phyloP scores from a whole-genome alignment of 352 stramenopile genomes.

The Pythium myriotylum region DNA sequence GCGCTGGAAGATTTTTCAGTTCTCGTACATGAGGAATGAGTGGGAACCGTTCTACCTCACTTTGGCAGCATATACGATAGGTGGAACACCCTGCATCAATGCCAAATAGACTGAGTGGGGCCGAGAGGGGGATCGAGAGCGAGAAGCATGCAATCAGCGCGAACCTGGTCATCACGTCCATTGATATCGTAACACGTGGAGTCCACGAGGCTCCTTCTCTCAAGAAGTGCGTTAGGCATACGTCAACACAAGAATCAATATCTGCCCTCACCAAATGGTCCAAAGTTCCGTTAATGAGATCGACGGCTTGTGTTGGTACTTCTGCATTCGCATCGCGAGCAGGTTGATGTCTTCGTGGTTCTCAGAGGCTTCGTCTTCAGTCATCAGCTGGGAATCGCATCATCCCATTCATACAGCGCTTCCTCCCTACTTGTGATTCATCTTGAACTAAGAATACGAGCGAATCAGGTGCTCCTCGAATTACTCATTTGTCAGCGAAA shows the following conservation, averaged over 20 bases:
- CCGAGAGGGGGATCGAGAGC: not conserved
- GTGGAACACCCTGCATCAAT: slow-evolving; percentile 41
- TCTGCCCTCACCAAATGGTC: slow-evolving; percentile 43
- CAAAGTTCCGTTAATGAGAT: slow-evolving; percentile 42
- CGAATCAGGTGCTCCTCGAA: too few relatives aligned
- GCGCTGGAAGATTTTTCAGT: slow-evolving; percentile 23
- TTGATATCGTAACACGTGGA: slow-evolving; percentile 57
- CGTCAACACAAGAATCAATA: not conserved
- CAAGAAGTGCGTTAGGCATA: not conserved
- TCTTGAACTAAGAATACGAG: too few relatives aligned
- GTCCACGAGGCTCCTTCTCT: slow-evolving; percentile 47
- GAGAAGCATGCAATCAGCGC: too few relatives aligned
- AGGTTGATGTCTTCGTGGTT: slow-evolving; percentile 35
- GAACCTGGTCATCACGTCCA: slow-evolving; percentile 47
- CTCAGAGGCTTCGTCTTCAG: slow-evolving; percentile 6
- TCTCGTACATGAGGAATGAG: not conserved
- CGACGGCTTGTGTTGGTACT: slow-evolving; percentile 37
- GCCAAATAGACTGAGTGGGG: not conserved
- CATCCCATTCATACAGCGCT: too few relatives aligned
- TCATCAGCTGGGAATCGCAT: not conserved
- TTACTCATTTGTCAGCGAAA: too few relatives aligned
- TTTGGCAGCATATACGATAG: slow-evolving; percentile 66
- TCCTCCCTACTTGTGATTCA: too few relatives aligned
- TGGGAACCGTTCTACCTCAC: slow-evolving; percentile 20
- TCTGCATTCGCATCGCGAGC: slow-evolving; percentile 64